phyloP scores from a whole-genome alignment of 805 yeast species.

The Tetrapisispora phaffii region DNA sequence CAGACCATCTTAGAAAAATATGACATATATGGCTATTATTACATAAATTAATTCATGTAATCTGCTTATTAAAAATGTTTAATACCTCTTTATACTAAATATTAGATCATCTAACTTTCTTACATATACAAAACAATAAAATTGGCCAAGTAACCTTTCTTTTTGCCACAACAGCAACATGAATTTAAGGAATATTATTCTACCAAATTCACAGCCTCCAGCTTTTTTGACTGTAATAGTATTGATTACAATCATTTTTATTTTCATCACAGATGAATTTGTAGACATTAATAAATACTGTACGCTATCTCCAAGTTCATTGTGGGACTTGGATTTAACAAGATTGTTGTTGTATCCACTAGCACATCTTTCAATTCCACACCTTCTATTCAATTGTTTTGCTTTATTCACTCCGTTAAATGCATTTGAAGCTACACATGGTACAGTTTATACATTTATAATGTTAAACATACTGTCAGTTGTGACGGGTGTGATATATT shows the following conservation, averaged over 20 bases:
- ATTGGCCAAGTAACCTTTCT: not conserved
- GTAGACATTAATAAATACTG: slow-evolving; percentile 8
- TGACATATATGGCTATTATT: too few relatives aligned
- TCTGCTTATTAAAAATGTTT: too few relatives aligned
- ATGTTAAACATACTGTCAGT: slow-evolving; percentile 65
- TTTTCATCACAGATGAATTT: not conserved
- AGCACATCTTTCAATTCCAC: slow-evolving; percentile 53
- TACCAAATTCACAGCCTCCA: slow-evolving; percentile 2
- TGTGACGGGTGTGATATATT: slow-evolving; percentile 54
- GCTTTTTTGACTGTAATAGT: not conserved
- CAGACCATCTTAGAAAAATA: too few relatives aligned
- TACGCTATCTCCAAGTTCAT: slow-evolving; percentile 8
- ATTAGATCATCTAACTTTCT: too few relatives aligned
- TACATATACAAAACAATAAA: too few relatives aligned
- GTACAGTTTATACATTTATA: slow-evolving; percentile 79
- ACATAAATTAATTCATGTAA: too few relatives aligned
- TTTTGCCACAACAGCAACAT: not conserved
- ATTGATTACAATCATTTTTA: not conserved
- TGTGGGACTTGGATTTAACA: slow-evolving; percentile 7
- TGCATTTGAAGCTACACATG: slow-evolving; percentile 60
- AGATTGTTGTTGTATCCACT: slow-evolving; percentile 55
- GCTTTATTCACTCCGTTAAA: slow-evolving; percentile 52
- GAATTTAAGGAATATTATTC: slow-evolving; percentile 4
- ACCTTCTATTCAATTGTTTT: slow-evolving; percentile 49
- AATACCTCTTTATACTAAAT: too few relatives aligned